A percentile compares a stretch with the other conserved stretches of the same genome.
Evolutionary conservation across 2,329 filamentous ascomycete genomes (phyloP).

Genomic region (Alternaria arborescens): DNA sequence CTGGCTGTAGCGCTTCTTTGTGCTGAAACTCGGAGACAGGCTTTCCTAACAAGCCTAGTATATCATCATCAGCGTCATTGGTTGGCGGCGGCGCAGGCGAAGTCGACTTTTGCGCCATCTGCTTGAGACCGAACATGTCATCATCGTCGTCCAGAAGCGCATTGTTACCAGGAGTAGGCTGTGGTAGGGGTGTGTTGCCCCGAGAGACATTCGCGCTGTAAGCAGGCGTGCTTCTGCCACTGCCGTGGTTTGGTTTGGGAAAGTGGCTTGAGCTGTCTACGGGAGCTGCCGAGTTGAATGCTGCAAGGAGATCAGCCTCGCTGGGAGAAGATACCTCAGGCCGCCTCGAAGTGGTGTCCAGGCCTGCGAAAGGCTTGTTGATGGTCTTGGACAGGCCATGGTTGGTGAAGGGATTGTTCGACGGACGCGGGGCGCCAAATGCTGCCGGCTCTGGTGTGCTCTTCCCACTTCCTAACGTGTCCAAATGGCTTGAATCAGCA

Average conservation of each 20-base stretch:
- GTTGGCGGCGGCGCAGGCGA: constrained; percentile 31
- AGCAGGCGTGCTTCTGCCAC: constrained; percentile 54
- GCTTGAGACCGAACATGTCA: constrained; percentile 84
- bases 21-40: constrained; percentile 63
- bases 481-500: constrained; percentile 74
- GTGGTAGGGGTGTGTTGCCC: constrained; percentile 39
- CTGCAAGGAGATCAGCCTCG: constrained; percentile 68
- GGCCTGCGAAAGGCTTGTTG: constrained; percentile 51
- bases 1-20: constrained; percentile 30
- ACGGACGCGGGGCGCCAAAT: constrained; percentile 34
- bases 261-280: constrained; percentile 69
- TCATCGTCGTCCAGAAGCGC: constrained; percentile 71
- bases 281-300: constrained; percentile 67
- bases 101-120: constrained; percentile 61
- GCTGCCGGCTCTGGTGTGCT: constrained; percentile 55
- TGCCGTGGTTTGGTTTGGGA: constrained; percentile 56
- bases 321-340: constrained; percentile 45
- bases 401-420: constrained; percentile 33
- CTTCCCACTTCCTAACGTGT: constrained; percentile 69
- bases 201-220: constrained; percentile 36
- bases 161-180: constrained; percentile 26
- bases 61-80: constrained; percentile 63
- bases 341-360: constrained; percentile 43
- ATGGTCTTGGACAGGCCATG: constrained; percentile 46
- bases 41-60: constrained; percentile 67